Conservation (phyloP, 208 protist genomes). For the Trypanosoma melophagium region DNA sequence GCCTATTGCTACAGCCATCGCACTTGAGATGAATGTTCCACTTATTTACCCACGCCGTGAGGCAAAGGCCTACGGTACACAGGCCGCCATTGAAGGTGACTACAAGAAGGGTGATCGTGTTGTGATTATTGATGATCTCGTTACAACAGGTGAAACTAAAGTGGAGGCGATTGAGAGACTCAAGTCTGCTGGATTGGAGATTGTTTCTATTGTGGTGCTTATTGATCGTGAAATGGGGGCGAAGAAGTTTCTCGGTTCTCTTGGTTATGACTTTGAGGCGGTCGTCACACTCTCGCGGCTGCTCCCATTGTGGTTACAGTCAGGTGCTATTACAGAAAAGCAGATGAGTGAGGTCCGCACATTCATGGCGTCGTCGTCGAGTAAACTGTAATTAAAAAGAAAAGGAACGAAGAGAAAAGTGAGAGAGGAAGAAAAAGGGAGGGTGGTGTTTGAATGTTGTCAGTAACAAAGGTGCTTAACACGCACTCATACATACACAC, state of each 20-base stretch:
- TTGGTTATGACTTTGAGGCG: conserved; percentile 86
- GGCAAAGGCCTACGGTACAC: conserved; percentile 94
- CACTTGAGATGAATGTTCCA: conserved; percentile 85
- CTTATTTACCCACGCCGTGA: conserved; percentile 92
- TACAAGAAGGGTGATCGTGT: conserved; percentile 90
- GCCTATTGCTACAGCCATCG: conserved; percentile 93
- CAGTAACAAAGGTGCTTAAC: too few relatives aligned
- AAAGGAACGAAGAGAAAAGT: conserved; percentile 3
- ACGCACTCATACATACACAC: conserved; percentile 4
- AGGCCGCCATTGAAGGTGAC: conserved; percentile 93
- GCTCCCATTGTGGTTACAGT: conserved; percentile 69
- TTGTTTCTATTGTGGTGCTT: conserved; percentile 92
- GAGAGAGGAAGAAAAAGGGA: not conserved
- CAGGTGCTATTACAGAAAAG: conserved; percentile 55
- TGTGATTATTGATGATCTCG: conserved; percentile 95
- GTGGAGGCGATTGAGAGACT: conserved; percentile 93
- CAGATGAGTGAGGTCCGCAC: conserved; percentile 57
- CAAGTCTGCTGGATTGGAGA: conserved; percentile 73
- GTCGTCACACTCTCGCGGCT: conserved; percentile 77
- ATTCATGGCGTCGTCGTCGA: conserved; percentile 53
- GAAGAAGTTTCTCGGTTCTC: conserved; percentile 72
- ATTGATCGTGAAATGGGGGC: conserved; percentile 96
- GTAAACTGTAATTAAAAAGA: conserved; percentile 53
- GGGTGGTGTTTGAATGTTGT: too few relatives aligned
- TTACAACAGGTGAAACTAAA: conserved; percentile 94